A percentile compares a stretch with the other conserved stretches of the same genome.
These are phyloP conservation scores for Lyophyllum semitale DNA, from an alignment of 768 basidiomycete genomes.

Conservation along the genomic window DNA sequence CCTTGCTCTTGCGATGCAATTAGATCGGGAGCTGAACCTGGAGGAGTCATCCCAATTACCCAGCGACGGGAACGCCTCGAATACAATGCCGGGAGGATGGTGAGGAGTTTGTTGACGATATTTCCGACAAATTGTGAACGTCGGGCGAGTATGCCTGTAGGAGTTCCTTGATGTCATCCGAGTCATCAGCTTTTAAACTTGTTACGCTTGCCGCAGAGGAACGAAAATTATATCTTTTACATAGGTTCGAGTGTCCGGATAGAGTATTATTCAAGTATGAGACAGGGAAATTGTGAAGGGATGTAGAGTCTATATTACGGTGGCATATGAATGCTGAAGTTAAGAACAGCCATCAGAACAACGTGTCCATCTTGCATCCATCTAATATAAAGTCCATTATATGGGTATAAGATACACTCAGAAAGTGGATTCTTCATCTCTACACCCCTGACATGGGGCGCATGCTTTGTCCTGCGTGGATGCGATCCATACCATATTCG, in stretches of 20 bases:
- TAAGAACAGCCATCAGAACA: no score
- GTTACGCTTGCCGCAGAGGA: no score
- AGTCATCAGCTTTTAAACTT: no score
- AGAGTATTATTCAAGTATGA: no score
- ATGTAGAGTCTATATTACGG: no score
- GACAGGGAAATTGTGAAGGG: no score
- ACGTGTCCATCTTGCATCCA: no score
- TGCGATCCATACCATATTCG: slow-evolving; percentile 37
- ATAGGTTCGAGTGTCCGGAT: no score
- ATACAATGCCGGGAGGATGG: slow-evolving; percentile 27
- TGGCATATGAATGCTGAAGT: no score
- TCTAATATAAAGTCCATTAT: no score
- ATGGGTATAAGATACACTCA: neutral
- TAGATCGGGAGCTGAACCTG: slow-evolving; percentile 58
- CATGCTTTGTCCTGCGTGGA: slow-evolving; percentile 16
- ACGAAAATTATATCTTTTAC: no score
- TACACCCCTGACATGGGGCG: neutral
- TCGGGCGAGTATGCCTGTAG: neutral
- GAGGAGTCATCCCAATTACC: slow-evolving; percentile 1
- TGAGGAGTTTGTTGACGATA: neutral
- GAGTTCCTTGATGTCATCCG: neutral
- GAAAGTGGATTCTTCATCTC: neutral
- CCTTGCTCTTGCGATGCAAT: slow-evolving; percentile 49
- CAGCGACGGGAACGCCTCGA: neutral
- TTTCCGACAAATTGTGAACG: neutral